A percentile compares a stretch with the other conserved stretches of the same genome.
phyloP scores from a whole-genome alignment of 1,284 basidiomycete species.

The Pseudozyma pruni region DNA sequence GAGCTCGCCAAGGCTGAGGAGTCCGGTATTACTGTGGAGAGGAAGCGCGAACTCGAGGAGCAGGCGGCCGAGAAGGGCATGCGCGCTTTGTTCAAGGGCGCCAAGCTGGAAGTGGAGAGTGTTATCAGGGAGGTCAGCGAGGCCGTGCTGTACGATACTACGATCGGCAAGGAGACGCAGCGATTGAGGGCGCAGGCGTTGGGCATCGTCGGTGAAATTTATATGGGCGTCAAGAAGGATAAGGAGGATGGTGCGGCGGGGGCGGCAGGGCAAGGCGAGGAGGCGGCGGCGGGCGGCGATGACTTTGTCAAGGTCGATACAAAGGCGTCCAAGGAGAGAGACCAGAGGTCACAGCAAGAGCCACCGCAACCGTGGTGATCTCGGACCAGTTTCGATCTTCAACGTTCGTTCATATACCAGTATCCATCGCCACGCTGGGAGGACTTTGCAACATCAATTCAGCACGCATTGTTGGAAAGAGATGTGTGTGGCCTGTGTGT shows the following conservation, averaged over 20 bases:
- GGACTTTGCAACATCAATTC: no score
- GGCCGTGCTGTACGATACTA: conserved; percentile 75
- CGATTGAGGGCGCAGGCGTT: conserved; percentile 61
- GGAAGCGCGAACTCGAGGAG: conserved; percentile 90
- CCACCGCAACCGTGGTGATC: conserved; percentile 28
- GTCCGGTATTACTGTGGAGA: conserved; percentile 85
- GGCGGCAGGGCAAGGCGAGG: conserved; percentile 1
- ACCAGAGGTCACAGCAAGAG: conserved; percentile 11
- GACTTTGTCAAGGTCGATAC: conserved; percentile 56
- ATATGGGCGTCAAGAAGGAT: conserved; percentile 46
- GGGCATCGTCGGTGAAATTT: conserved; percentile 57
- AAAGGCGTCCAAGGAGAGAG: conserved; percentile 43
- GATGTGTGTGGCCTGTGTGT: no score
- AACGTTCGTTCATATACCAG: conserved; percentile 2
- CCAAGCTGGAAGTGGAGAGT: conserved; percentile 93
- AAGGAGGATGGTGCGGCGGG: conserved; percentile 11
- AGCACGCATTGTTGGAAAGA: no score
- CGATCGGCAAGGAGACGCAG: conserved; percentile 63
- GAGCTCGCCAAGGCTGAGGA: conserved; percentile 80
- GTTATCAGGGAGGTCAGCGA: conserved; percentile 94
- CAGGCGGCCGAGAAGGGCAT: conserved; percentile 87
- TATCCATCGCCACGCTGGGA: no score
- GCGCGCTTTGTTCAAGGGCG: conserved; percentile 72
- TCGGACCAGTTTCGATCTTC: not conserved
- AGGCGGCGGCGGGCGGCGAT: conserved; percentile 9